These are phyloP conservation scores for Dactylellina sp. DNA, from an alignment of 2,329 filamentous ascomycete species.

Conservation along the genomic window DNA sequence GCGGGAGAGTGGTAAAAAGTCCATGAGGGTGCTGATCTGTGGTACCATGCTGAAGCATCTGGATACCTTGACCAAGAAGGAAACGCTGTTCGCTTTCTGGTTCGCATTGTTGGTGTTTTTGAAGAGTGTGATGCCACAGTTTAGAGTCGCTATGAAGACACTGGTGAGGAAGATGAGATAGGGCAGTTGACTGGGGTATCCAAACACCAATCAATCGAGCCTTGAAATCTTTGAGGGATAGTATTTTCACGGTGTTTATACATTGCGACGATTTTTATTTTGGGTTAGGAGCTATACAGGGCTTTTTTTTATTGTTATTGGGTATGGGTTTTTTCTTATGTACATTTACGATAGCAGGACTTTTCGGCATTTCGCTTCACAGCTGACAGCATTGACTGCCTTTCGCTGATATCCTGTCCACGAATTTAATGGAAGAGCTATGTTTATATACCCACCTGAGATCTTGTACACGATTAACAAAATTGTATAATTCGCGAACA, in stretches of 20 bases:
- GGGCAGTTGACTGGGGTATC: not conserved
- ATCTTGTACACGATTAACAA: not conserved
- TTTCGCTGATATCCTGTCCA: slow-evolving; percentile 11
- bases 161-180: slow-evolving; percentile 45
- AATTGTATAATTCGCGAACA: too few relatives aligned
- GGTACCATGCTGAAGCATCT: slow-evolving; percentile 48
- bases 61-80: slow-evolving; percentile 45
- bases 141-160: slow-evolving; percentile 46
- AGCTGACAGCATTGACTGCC: not conserved
- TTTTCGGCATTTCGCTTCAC: slow-evolving; percentile 1
- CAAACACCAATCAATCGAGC: not conserved
- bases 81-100: slow-evolving; percentile 53
- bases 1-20: slow-evolving; percentile 48
- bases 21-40: slow-evolving; percentile 42
- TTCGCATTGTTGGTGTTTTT: slow-evolving; percentile 51
- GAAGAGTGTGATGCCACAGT: slow-evolving; percentile 53
- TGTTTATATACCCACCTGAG: not conserved
- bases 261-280: slow-evolving; percentile 50
- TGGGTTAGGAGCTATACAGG: slow-evolving; percentile 9
- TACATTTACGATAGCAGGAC: slow-evolving; percentile 11
- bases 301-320: slow-evolving; percentile 5
- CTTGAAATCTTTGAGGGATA: not conserved
- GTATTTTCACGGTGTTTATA: slow-evolving; percentile 1
- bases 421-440: slow-evolving; percentile 14
- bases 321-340: slow-evolving; percentile 5